Conservation (phyloP, 2,329 filamentous ascomycete genomes). For the Xylaria polymorpha region DNA sequence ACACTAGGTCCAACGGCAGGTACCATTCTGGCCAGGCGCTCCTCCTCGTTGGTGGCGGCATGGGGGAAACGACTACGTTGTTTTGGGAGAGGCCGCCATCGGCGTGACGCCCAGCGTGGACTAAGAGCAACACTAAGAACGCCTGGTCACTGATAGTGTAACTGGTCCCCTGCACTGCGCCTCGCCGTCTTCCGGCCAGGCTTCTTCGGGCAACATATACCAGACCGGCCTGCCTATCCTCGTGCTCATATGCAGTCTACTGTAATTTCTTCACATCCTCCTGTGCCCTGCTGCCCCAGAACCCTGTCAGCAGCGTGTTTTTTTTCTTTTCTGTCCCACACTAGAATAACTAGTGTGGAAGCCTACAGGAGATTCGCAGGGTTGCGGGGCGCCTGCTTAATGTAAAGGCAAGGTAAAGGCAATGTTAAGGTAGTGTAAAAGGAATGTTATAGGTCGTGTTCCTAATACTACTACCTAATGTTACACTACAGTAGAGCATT, state of each 20-base stretch:
- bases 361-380: not conserved
- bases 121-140: constrained; percentile 2
- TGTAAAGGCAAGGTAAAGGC: not conserved
- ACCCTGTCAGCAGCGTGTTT: not conserved
- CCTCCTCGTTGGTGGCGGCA: not conserved
- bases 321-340: not conserved
- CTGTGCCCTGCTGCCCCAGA: not conserved
- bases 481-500: not conserved
- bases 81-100: constrained; percentile 2
- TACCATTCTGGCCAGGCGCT: constrained; percentile 12
- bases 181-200: constrained; percentile 23
- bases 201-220: constrained; percentile 14
- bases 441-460: not conserved
- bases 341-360: not conserved
- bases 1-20: constrained; percentile 5
- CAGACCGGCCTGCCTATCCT: not conserved
- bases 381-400: not conserved
- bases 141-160: not conserved
- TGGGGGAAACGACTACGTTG: not conserved
- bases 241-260: constrained; percentile 11
- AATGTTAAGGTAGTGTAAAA: no score
- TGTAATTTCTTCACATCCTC: not conserved
- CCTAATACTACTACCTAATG: not conserved
- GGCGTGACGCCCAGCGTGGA: not conserved
- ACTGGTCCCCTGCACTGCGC: constrained; percentile 27